phyloP scores from a whole-genome alignment of 2,329 filamentous ascomycete genomes.

The Colletotrichum theobromicola region DNA sequence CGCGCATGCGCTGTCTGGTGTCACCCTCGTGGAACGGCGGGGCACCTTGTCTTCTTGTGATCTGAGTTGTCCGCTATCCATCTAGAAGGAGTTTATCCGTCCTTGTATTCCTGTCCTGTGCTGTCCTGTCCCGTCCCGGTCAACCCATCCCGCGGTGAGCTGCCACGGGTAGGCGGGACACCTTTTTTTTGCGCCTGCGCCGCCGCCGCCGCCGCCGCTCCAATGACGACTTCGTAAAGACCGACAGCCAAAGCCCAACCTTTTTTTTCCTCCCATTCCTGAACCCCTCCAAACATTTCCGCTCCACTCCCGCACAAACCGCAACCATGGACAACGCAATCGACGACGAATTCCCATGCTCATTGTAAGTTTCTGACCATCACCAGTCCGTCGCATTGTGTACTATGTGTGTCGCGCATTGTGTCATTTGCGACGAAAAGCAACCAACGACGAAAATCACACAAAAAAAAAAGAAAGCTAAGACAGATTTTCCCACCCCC shows the following conservation, averaged over 20 bases:
- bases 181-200: not conserved
- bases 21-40: slow-evolving; percentile 4
- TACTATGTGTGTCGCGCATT: not conserved
- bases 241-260: not conserved
- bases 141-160: not conserved
- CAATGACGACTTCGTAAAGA: not conserved
- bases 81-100: not conserved
- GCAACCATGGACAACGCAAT: slow-evolving; percentile 37
- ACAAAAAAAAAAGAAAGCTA: slow-evolving; percentile 14
- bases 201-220: not conserved
- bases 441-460: not conserved
- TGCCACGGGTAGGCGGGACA: not conserved
- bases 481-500: slow-evolving; percentile 2
- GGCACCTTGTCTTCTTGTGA: not conserved
- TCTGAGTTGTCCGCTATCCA: not conserved
- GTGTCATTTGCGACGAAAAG: not conserved
- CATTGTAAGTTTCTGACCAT: slow-evolving; percentile 59
- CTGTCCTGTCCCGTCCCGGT: not conserved
- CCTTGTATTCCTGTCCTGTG: not conserved
- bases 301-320: not conserved
- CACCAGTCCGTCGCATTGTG: not conserved
- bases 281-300: not conserved
- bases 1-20: slow-evolving; percentile 9
- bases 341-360: slow-evolving; percentile 64
- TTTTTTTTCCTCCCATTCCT: not conserved